Conservation (phyloP, 352 stramenopile species). For the Globisporangium polare region DNA sequence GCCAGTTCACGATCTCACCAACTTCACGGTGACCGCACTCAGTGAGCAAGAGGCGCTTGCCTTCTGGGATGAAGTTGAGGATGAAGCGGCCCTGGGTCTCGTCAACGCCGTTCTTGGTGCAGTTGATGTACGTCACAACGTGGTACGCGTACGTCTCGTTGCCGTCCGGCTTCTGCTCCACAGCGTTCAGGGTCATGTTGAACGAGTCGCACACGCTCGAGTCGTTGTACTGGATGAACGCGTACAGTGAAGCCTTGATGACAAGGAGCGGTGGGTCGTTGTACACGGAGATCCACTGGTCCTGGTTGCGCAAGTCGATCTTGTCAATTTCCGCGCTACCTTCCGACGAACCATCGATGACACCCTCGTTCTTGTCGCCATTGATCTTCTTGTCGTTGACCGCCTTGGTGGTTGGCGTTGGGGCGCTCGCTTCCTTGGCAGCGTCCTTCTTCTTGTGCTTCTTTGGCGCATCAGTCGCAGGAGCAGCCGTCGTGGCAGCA, state of each 20-base stretch:
- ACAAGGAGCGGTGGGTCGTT: constrained; percentile 73
- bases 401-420: constrained; percentile 5
- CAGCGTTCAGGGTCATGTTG: constrained; percentile 84
- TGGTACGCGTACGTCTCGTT: constrained; percentile 77
- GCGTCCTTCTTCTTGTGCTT: constrained; percentile 37
- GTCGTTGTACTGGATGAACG: constrained; percentile 85
- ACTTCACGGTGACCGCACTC: constrained; percentile 83
- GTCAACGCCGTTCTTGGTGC: constrained; percentile 66
- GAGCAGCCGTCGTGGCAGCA: constrained; percentile 6
- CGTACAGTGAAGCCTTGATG: constrained; percentile 83
- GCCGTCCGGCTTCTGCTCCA: constrained; percentile 75
- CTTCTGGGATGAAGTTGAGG: constrained; percentile 82
- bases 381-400: constrained; percentile 69
- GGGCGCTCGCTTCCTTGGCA: background rate
- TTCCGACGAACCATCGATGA: constrained; percentile 76
- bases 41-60: constrained; percentile 70
- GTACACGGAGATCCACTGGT: constrained; percentile 80
- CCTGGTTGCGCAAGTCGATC: constrained; percentile 70
- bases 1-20: constrained; percentile 84
- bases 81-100: constrained; percentile 77
- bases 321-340: constrained; percentile 81
- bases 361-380: constrained; percentile 67
- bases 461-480: constrained; percentile 15
- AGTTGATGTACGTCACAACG: constrained; percentile 85
- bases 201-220: constrained; percentile 78